A percentile compares a stretch with the other conserved stretches of the same genome.
Conservation (phyloP, 1,284 basidiomycete genomes). For the Trichosporon sp. region DNA sequence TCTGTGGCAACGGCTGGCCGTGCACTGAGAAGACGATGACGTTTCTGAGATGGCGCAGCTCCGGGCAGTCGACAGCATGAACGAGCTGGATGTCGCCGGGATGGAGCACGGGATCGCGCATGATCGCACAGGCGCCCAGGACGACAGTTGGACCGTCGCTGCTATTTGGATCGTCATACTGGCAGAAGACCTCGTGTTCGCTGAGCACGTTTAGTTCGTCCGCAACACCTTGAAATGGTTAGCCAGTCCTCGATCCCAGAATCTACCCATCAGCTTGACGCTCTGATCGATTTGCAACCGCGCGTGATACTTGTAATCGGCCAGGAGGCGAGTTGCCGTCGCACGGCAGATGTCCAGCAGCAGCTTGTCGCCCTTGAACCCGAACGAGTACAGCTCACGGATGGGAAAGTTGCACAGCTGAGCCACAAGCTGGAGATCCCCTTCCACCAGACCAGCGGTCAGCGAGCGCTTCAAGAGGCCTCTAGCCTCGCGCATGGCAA, state of each 20-base stretch:
- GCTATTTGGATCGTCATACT: conserved; percentile 33
- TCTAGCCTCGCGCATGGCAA: conserved; percentile 25
- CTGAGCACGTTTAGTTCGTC: conserved; percentile 40
- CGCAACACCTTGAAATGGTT: conserved; percentile 32
- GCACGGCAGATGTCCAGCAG: conserved; percentile 35
- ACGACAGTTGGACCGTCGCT: conserved; percentile 29
- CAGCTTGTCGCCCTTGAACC: conserved; percentile 36
- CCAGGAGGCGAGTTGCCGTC: conserved; percentile 33
- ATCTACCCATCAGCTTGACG: conserved; percentile 37
- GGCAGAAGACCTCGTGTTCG: conserved; percentile 42
- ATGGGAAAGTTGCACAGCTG: conserved; percentile 32
- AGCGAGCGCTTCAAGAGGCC: conserved; percentile 30
- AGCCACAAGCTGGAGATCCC: conserved; percentile 21
- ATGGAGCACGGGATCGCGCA: conserved; percentile 38
- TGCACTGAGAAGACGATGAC: conserved; percentile 42
- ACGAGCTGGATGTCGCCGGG: conserved; percentile 38
- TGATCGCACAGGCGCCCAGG: conserved; percentile 36
- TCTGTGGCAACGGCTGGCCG: conserved; percentile 37
- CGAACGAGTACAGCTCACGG: conserved; percentile 32
- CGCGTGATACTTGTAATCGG: conserved; percentile 39
- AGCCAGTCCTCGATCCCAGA: neutral
- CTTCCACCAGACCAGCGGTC: neutral
- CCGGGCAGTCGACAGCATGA: conserved; percentile 35
- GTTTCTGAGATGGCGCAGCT: conserved; percentile 38
- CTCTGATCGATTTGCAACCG: conserved; percentile 36